Evolutionary conservation across 352 stramenopile species (phyloP), one percentile per base, ranked within the genome.

Genomic region (Phytophthora rubi): DNA sequence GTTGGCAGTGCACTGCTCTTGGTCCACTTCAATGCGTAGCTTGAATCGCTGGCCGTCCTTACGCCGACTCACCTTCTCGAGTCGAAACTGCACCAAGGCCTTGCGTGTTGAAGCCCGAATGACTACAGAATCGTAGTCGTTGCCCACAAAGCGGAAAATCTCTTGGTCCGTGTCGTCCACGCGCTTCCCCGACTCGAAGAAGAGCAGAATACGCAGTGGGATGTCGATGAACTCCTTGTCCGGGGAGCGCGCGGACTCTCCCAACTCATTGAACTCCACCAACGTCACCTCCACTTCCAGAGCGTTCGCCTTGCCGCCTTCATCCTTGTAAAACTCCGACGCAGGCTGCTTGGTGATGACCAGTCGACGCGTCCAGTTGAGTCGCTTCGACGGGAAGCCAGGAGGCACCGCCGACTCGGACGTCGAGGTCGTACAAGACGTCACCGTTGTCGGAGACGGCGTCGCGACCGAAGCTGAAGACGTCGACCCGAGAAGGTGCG

Each of bases 271-370:
- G 68, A 93, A 95, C 71, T 95, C 88, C 18, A 94, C 82, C 42
- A 95, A 73, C 30, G 85, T 91, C 65, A 95, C 81, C 51, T 92
- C 87, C 10, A 93, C 85, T 44, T 91, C 83, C 23, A 96, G 71
- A 3, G 86, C 82, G 68, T 96, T 96, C 1, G 88, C 76, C 65
- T 94, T 94, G 16, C 88, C 88, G 8, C 88, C 88, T 93, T 96
- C 89, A 57, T 96, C 89, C 65, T 96, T 96, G 77, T 94, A 96
- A 62, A 96, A 96, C 67, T 94, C 87, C 16, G 89, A 93, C 12
- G 80, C 68, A 8, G 89, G 89, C 68, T 96, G 89, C 71, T 91
- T 96, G 10, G 86, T 93, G 49, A 96, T 87, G n/a, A 94, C 87
- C 47, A 96, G 71, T 49, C 89, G 76, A 39, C 87, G 80, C 13